These are phyloP conservation scores for Crithidia mellificae DNA, from an alignment of 208 protist species.

Conservation along the genomic window DNA sequence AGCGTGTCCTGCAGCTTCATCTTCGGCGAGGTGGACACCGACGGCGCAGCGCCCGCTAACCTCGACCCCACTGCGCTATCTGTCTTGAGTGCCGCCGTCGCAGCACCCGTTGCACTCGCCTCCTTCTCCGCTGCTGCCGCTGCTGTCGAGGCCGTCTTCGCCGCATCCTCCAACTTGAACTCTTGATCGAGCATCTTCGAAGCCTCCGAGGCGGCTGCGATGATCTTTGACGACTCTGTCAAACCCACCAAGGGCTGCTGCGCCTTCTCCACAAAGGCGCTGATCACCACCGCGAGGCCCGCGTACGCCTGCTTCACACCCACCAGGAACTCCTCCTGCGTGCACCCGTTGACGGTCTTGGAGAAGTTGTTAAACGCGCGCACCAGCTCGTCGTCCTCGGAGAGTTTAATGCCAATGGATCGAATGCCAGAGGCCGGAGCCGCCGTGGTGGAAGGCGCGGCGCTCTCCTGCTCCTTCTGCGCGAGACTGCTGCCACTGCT, in stretches of 20 bases:
- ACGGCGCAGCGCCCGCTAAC: neutral
- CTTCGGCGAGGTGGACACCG: neutral
- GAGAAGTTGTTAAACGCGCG: slow-evolving; percentile 63
- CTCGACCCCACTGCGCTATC: neutral
- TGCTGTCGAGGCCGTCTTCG: neutral
- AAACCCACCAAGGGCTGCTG: slow-evolving; percentile 17
- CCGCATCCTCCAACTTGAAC: slow-evolving; percentile 14
- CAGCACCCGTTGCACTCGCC: neutral
- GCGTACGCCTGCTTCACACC: slow-evolving; percentile 78
- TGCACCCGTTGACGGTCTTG: slow-evolving; percentile 45
- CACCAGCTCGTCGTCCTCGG: slow-evolving; percentile 37
- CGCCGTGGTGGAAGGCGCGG: neutral
- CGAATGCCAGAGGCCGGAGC: slow-evolving; percentile 23
- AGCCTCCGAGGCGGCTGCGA: slow-evolving; percentile 31
- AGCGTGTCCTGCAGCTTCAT: slow-evolving; percentile 28
- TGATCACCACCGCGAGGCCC: slow-evolving; percentile 47
- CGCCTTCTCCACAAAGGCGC: slow-evolving; percentile 31
- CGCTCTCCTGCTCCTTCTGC: slow-evolving; percentile 10
- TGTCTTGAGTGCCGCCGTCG: neutral
- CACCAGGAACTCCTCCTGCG: slow-evolving; percentile 56
- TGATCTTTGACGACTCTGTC: slow-evolving; percentile 30
- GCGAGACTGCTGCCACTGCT: neutral
- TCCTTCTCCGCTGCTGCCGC: neutral
- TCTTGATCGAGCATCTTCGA: slow-evolving; percentile 30
- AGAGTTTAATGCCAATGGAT: slow-evolving; percentile 35